These are phyloP conservation scores for Boletus coccyginus DNA, from an alignment of 768 basidiomycete species.

Conservation along the genomic window DNA sequence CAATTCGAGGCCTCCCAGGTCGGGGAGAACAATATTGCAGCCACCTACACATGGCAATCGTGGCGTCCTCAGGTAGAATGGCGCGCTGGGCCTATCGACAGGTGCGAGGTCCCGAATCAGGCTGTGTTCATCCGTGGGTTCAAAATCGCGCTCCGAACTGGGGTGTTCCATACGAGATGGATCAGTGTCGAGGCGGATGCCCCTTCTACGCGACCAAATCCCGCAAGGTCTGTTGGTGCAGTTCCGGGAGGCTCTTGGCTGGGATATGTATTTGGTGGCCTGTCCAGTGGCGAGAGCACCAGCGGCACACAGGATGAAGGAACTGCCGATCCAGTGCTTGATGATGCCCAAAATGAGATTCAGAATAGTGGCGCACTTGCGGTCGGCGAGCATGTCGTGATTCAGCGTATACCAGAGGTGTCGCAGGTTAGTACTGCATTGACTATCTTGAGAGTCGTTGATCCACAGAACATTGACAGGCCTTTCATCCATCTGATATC, in stretches of 20 bases:
- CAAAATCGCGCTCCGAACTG: constrained; percentile 6
- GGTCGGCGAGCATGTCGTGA: too few relatives aligned
- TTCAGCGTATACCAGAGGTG: too few relatives aligned
- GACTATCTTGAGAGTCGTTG: too few relatives aligned
- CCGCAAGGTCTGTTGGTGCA: background rate
- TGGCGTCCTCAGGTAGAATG: background rate
- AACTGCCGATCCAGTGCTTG: too few relatives aligned
- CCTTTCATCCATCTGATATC: constrained; percentile 12
- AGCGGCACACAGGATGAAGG: too few relatives aligned
- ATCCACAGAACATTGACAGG: background rate
- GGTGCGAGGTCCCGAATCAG: constrained; percentile 11
- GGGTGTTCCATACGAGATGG: background rate
- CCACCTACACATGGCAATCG: too few relatives aligned
- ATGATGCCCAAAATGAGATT: too few relatives aligned
- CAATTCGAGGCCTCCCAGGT: too few relatives aligned
- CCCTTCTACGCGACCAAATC: background rate
- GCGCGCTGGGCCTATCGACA: constrained; percentile 1
- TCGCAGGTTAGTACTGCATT: too few relatives aligned
- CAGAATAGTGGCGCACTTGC: too few relatives aligned
- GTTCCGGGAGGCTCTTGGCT: background rate
- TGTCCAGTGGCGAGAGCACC: background rate
- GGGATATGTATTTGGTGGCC: background rate
- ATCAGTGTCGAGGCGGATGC: background rate
- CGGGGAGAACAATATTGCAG: too few relatives aligned
- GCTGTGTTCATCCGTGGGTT: constrained; percentile 23